Evolutionary conservation across 768 basidiomycete species (phyloP).

Genomic region (Pholiota molesta): DNA sequence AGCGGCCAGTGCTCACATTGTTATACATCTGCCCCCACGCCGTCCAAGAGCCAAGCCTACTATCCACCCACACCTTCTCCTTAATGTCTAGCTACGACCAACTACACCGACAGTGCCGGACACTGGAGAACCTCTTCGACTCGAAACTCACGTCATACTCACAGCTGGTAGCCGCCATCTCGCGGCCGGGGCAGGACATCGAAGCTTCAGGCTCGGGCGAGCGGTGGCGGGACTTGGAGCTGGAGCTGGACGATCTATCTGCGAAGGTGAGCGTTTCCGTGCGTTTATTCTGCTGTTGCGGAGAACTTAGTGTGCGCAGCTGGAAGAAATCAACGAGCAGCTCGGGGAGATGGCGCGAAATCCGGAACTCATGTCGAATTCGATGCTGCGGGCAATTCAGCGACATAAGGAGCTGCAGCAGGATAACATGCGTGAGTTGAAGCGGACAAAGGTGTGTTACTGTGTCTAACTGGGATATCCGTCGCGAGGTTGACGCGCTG

Average conservation of each 20-base stretch:
- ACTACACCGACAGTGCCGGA: constrained; percentile 89
- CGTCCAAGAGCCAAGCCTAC: neutral
- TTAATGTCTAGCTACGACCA: constrained; percentile 83
- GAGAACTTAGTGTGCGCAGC: constrained; percentile 43
- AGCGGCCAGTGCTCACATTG: neutral
- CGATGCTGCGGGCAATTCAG: constrained; percentile 88
- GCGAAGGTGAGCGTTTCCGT: constrained; percentile 62
- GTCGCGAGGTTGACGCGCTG: neutral
- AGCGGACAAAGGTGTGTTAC: constrained; percentile 74
- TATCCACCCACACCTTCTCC: neutral
- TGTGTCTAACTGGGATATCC: neutral
- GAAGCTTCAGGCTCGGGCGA: constrained; percentile 72
- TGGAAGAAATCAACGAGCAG: constrained; percentile 86
- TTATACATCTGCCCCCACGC: too few species aligned
- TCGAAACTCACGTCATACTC: constrained; percentile 90
- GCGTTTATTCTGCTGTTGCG: constrained; percentile 5
- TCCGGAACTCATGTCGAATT: constrained; percentile 74
- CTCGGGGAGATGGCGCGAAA: constrained; percentile 68
- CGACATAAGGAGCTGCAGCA: constrained; percentile 88
- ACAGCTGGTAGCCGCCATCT: constrained; percentile 74
- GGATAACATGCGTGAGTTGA: constrained; percentile 85
- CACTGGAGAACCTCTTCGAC: constrained; percentile 91
- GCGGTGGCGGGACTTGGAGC: constrained; percentile 82
- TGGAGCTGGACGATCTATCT: constrained; percentile 83
- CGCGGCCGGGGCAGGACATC: constrained; percentile 56